A percentile compares a stretch with the other conserved stretches of the same genome.
Evolutionary conservation across 2,329 filamentous ascomycete genomes (phyloP).

Genomic region (Ilyonectria sp.): DNA sequence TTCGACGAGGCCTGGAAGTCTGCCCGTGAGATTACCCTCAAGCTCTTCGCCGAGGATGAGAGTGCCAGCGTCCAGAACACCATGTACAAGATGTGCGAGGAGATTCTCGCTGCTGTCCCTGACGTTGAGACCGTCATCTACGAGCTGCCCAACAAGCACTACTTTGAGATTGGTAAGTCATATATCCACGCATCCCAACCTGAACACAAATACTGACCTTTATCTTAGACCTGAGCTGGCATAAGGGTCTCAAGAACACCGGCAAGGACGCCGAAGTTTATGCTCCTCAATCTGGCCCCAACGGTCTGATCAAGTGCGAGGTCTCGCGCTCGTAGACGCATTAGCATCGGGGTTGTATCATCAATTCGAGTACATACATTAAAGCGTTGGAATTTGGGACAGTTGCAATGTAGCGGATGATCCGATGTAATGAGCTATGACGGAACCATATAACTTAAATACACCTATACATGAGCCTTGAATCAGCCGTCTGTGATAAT

Average conservation of each 20-base stretch:
- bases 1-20: slow-evolving; percentile 87
- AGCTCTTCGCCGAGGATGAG: slow-evolving; percentile 90
- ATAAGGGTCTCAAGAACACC: slow-evolving; percentile 95
- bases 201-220: slow-evolving; percentile 35
- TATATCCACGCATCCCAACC: neutral
- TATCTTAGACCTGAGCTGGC: slow-evolving; percentile 88
- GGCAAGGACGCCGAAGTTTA: slow-evolving; percentile 97
- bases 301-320: slow-evolving; percentile 95
- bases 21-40: slow-evolving; percentile 89
- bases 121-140: slow-evolving; percentile 83
- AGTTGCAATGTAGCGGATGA: slow-evolving; percentile 26
- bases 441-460: slow-evolving; percentile 34
- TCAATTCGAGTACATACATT: slow-evolving; percentile 25
- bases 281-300: slow-evolving; percentile 91
- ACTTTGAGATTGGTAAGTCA: slow-evolving; percentile 90
- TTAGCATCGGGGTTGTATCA: slow-evolving; percentile 21
- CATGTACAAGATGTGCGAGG: slow-evolving; percentile 98
- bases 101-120: slow-evolving; percentile 84
- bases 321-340: slow-evolving; percentile 71
- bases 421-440: slow-evolving; percentile 39
- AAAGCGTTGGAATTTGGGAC: slow-evolving; percentile 22
- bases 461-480: slow-evolving; percentile 22
- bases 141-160: slow-evolving; percentile 96
- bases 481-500: neutral
- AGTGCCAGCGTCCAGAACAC: slow-evolving; percentile 96